Base-by-base conservation (phyloP, 139 green algal genomes). In the Zygnema circumcarinatum region DNA sequence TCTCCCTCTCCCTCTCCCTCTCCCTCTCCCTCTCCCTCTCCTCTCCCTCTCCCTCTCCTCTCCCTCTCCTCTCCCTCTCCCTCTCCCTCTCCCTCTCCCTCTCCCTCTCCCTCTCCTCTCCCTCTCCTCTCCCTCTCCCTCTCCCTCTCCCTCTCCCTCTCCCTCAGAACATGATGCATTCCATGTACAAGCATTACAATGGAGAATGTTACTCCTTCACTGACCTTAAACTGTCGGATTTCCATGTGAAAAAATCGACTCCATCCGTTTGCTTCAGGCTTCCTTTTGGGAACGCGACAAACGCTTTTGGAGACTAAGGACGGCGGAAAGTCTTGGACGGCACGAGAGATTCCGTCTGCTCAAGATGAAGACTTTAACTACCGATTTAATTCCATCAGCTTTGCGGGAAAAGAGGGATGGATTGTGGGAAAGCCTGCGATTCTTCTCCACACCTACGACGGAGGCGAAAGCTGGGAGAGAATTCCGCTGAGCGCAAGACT, bases 401-500 rank as follows among this genome's bases (percentile, higher is more conserved):
- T 99, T 91, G 94, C 90, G n/a, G 95, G 95, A 42, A 93, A 96
- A 35, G 97, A 99, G 92, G 97, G 97, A 74, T 99, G 96, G 96
- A 99, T 99, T 79, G 94, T 99, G 47, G 97, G 97, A 89, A 99
- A 98, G 94, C 97, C 97, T 32, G 95, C 96, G 54, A 99, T 99
- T 89, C 90, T 99, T 84, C 93, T 99, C 89, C 95, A 99, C 94
- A 99, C 96, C 75, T 95, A 79, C 1, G 94, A 99, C 83, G 95
- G 93, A 32, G 97, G 97, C 76, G 93, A 91, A 36, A 98, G 94
- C 87, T 99, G 97, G 97, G 95, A 98, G 90, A 94, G 97, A 68
- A 93, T 99, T 11, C 97, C 97, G 0, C 95, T 99, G 47, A 95
- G 86, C 32, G 92, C 95, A 81, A 98, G 98, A 92, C 94, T 99